Base-by-base conservation (phyloP, 1,139 yeast genomes). In the Candida sanyaensis region DNA sequence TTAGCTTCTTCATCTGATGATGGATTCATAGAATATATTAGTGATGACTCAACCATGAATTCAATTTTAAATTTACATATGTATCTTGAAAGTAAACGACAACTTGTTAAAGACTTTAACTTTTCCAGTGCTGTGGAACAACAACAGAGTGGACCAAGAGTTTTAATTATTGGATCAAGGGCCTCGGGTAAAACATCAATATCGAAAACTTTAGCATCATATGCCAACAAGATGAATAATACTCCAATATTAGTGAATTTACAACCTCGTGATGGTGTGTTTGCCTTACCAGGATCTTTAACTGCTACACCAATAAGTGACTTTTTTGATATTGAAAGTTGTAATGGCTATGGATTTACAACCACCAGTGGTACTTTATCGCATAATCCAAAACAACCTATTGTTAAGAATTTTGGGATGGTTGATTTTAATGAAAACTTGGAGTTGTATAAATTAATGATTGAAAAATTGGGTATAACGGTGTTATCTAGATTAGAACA, bases 251-350 rank as follows among this genome's bases (percentile, higher is more conserved):
- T 86, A 36, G 89, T 92, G n/a, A 92, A 92, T 60, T 67, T 92
- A 48, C 88, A 92, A 61, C 96, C 98, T 0, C 69, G 79, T 37
- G 90, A 86, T 55, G 89, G 96, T 2, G 87, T 81, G 2, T 88
- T 87, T 62, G 76, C 89, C 0, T 75, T 87, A 7, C 97, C 99
- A 0, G 97, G 99, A 0, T 82, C 93, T 5, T 56, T 95, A 3
- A 78, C 95, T 0, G 97, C 96, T 0, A 85, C 96, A 0, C 89
- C 96, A 0, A 77, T 92, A 4, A 84, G 92, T 40, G 96, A 89
- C 58, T 71, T 84, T 41, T 73, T 91, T 40, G 97, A 93, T 60
- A 80, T 89, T 29, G 96, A 90, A 59, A 77, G 86, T 42, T 68
- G 74, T 11, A 72, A 73, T 37, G 89, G 90, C 1, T 87, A 93